Base-by-base conservation (phyloP, 768 basidiomycete species). In the Amanita rubescens region DNA sequence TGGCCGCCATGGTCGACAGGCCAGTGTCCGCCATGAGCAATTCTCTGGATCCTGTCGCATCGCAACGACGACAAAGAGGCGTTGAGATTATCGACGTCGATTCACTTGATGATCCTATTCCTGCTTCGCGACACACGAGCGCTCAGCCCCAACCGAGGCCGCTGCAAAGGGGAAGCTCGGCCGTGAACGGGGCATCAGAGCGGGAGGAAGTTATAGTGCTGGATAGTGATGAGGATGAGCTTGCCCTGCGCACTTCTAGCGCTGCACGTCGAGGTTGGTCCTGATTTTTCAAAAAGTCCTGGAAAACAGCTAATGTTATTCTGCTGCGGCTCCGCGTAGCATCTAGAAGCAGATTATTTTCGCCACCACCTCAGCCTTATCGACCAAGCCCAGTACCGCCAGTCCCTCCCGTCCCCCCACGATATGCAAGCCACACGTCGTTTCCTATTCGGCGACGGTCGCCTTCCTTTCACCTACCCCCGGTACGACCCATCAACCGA, bases 331-430 rank as follows among this genome's bases (percentile, higher is more conserved):
- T 33, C 43, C 49, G 32, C 41, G 30, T 33, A 35, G 35, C 42
- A 22, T 39, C 42, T 34, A 65, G 56, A 49, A 62, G 48, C 33
- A 62, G 63, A 41, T 60, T 75, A 30, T 66, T 70, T 43, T 72
- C 78, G 0, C 80, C 80, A 24, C 80, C 83, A 12, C 79, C 79
- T 7, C 75, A 72, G 30, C 68, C 69, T 12, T 43, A 35, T 9
- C 58, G 62, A 9, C 69, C 68, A 22, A 60, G 58, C 15, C 56
- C 63, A 1, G 65, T 76, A 3, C 86, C 85, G 0, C 82, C 84
- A 1, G 80, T 87, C 0, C 86, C 85, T 2, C 62, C 69, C 11
- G 51, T 79, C 20, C 79, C 79, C 1, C 63, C 53, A 5, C 70
- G 69, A 49, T 72, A 58, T 55, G 67, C 65, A 6, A 58, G 62